Percentiles rank a stretch among this genome's conserved stretches.
Evolutionary conservation across 441 rosid species (phyloP).

Genomic region (Croton setiger): DNA sequence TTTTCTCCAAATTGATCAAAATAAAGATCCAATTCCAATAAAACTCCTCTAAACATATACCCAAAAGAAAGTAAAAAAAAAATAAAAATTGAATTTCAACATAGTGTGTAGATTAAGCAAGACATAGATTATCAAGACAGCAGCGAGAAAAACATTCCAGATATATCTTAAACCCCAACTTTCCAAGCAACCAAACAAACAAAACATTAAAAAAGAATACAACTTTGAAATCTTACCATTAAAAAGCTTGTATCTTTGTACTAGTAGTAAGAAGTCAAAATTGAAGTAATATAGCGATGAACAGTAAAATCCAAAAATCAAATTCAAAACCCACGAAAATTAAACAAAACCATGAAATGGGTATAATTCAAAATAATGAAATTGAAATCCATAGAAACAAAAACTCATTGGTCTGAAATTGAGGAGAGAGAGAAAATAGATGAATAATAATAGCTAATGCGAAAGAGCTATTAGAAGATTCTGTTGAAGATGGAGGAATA

Average conservation of each 20-base stretch:
- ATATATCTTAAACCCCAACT: slow-evolving; percentile 2
- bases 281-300: background rate
- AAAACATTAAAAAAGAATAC: background rate
- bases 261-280: slow-evolving; percentile 4
- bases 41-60: background rate
- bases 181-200: background rate
- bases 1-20: slow-evolving; percentile 3
- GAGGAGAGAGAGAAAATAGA: background rate
- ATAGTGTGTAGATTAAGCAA: background rate
- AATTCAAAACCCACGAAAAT: background rate
- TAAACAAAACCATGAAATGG: background rate
- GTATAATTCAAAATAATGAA: background rate
- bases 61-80: background rate
- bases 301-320: background rate
- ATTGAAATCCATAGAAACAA: background rate
- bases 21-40: background rate
- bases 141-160: background rate
- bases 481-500: background rate
- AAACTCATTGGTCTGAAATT: background rate
- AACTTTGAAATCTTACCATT: slow-evolving; percentile 9
- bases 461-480: background rate
- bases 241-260: background rate
- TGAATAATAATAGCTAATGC: background rate
- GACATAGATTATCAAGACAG: background rate
- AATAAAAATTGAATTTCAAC: background rate